Conservation (phyloP, 164 flowering plant species). For the Macadamia tetraphylla region DNA sequence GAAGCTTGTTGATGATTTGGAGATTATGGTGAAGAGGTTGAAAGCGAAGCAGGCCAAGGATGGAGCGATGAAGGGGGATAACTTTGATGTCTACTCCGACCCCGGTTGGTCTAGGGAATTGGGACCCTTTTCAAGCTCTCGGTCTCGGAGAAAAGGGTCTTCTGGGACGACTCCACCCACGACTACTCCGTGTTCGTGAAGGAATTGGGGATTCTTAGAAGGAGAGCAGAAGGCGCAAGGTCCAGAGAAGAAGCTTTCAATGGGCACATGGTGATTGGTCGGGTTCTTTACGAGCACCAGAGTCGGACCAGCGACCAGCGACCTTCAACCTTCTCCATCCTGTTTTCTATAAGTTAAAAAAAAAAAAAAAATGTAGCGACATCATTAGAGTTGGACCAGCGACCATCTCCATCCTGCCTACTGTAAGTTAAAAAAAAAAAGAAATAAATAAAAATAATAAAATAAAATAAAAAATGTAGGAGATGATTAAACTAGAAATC, state of each 20-base stretch:
- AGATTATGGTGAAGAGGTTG: slow-evolving; percentile 75
- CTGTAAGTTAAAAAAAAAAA: no score
- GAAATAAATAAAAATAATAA: no score
- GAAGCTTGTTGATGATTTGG: slow-evolving; percentile 93
- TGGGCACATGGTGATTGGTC: slow-evolving; percentile 94
- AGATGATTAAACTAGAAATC: no score
- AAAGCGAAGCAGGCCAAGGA: slow-evolving; percentile 74
- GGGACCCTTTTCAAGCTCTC: slow-evolving; percentile 64
- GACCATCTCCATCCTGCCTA: no score
- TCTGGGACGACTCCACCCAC: slow-evolving; percentile 81
- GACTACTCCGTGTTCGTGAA: slow-evolving; percentile 66
- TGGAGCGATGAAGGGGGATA: slow-evolving; percentile 65
- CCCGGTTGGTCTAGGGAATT: slow-evolving; percentile 96
- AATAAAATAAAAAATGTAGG: no score
- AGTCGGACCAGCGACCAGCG: slow-evolving; percentile 55
- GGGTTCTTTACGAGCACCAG: slow-evolving; percentile 82
- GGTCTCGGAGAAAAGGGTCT: slow-evolving; percentile 45
- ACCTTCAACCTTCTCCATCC: slow-evolving; percentile 53
- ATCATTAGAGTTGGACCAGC: no score
- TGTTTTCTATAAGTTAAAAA: no score
- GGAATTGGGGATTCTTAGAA: slow-evolving; percentile 72
- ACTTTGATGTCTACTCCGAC: slow-evolving; percentile 78
- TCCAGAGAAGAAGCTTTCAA: slow-evolving; percentile 90
- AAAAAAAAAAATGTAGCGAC: no score
- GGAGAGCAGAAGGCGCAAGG: slow-evolving; percentile 70